phyloP scores from a whole-genome alignment of 2,329 filamentous ascomycete species.

The Phialocephala sp. region DNA sequence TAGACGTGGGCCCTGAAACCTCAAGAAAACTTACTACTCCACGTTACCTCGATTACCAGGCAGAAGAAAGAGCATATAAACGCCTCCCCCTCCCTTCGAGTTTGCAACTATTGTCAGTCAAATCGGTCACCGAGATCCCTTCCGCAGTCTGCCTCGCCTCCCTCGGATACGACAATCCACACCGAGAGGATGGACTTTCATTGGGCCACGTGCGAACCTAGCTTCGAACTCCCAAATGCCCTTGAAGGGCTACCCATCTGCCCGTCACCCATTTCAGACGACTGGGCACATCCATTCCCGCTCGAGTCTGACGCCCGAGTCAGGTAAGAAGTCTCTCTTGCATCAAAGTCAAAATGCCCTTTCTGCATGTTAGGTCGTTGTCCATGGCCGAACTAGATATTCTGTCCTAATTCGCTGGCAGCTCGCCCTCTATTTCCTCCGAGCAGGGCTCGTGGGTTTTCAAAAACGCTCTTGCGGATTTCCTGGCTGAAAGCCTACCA shows the following conservation, averaged over 20 bases:
- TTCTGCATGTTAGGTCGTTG: background rate
- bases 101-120: background rate
- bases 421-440: background rate
- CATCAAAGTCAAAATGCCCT: conserved; percentile 8
- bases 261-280: background rate
- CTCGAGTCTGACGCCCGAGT: background rate
- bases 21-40: background rate
- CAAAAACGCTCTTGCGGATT: background rate
- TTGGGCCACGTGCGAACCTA: background rate
- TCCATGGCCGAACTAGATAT: background rate
- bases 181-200: background rate
- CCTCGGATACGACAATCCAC: conserved; percentile 7
- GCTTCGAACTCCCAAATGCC: background rate
- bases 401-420: background rate
- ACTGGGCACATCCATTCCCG: background rate
- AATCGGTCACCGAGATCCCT: background rate
- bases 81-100: background rate
- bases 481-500: background rate
- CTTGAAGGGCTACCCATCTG: background rate
- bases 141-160: conserved; percentile 11
- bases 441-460: background rate
- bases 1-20: background rate
- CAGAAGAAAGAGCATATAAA: background rate
- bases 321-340: background rate
- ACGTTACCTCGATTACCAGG: background rate